Evolutionary conservation across 2,329 filamentous ascomycete genomes (phyloP).

Genomic region (Colletotrichum tropicale): DNA sequence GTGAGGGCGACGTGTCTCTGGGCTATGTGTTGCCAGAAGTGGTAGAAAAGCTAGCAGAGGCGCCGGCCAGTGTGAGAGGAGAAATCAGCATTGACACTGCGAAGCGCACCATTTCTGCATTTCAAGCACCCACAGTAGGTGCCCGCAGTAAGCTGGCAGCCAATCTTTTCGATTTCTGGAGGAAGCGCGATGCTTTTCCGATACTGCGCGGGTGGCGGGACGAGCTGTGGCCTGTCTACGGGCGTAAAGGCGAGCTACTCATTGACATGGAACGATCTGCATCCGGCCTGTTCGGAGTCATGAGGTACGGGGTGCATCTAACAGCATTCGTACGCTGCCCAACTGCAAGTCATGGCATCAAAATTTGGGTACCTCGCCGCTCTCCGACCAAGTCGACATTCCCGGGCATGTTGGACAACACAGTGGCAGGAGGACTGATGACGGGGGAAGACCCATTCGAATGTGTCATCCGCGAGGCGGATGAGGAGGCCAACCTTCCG

Average conservation of each 20-base stretch:
- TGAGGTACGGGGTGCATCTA: conserved; percentile 83
- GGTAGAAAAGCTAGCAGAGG: conserved; percentile 49
- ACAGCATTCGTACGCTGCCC: conserved; percentile 67
- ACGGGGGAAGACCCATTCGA: conserved; percentile 82
- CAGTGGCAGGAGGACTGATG: conserved; percentile 83
- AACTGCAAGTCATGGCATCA: conserved; percentile 58
- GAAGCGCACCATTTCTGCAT: conserved; percentile 67
- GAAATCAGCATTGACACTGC: conserved; percentile 65
- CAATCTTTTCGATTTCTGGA: conserved; percentile 69
- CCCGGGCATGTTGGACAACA: conserved; percentile 92
- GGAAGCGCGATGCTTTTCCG: conserved; percentile 72
- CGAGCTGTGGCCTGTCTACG: conserved; percentile 82
- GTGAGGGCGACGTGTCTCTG: conserved; percentile 66
- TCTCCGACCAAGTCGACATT: conserved; percentile 84
- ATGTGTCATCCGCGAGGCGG: conserved; percentile 82
- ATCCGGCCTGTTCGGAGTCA: conserved; percentile 74
- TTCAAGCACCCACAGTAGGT: conserved; percentile 60
- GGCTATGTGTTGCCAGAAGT: conserved; percentile 64
- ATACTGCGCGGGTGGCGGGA: conserved; percentile 80
- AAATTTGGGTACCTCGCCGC: conserved; percentile 84
- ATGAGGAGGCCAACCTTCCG: conserved; percentile 85
- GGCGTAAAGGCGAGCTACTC: conserved; percentile 63
- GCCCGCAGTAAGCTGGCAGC: conserved; percentile 64
- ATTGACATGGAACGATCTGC: conserved; percentile 81
- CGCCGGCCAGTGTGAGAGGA: conserved; percentile 56